phyloP scores from a whole-genome alignment of 1,284 basidiomycete genomes.

The Schizophyllum amplum region DNA sequence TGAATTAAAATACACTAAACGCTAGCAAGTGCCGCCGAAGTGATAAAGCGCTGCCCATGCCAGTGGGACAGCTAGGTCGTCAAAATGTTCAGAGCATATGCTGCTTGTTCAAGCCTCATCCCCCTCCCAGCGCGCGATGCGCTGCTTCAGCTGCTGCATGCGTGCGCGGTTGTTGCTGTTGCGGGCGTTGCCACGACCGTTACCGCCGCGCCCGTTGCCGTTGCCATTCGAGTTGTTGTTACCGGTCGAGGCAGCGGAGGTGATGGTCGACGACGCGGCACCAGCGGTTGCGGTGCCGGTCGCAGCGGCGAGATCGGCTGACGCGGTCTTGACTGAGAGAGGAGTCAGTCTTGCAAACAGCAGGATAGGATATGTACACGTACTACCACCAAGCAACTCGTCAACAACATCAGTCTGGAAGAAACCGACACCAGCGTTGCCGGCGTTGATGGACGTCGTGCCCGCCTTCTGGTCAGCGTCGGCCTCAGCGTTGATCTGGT shows the following conservation, averaged over 20 bases:
- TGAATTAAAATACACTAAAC: not conserved
- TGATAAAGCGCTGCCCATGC: not conserved
- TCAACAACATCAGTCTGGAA: slow-evolving; percentile 14
- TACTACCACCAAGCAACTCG: slow-evolving; percentile 14
- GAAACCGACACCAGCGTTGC: slow-evolving; percentile 16
- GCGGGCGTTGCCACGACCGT: not conserved
- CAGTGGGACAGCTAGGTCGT: not conserved
- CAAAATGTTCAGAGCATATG: not conserved
- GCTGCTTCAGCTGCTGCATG: slow-evolving; percentile 6
- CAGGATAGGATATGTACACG: not conserved
- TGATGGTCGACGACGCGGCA: not conserved
- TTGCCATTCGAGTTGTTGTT: not conserved
- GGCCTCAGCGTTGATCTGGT: slow-evolving; percentile 6
- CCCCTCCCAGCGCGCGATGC: not conserved
- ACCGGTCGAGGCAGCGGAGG: not conserved
- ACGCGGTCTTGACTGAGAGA: not conserved
- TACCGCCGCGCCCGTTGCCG: no score
- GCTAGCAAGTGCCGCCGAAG: not conserved
- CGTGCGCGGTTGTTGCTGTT: slow-evolving; percentile 9
- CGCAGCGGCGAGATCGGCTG: not conserved
- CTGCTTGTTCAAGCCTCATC: not conserved
- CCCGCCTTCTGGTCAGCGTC: slow-evolving; percentile 7
- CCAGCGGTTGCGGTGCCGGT: not conserved
- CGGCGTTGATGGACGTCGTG: slow-evolving; percentile 10
- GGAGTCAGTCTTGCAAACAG: not conserved